Evolutionary conservation across 371 early-diverging fungal genomes (phyloP).

Genomic region (Mucor circinelloides): DNA sequence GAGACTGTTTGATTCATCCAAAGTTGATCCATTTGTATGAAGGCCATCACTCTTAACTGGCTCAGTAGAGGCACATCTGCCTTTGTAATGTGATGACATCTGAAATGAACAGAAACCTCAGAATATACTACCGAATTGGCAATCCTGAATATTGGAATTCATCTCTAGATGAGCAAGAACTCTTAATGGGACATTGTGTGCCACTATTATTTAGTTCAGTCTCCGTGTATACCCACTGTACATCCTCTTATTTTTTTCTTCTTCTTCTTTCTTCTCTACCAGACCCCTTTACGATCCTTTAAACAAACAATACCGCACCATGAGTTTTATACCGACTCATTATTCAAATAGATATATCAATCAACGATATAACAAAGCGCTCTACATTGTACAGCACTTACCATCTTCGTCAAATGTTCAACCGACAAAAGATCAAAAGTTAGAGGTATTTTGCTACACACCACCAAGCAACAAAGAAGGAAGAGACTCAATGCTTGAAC

Average conservation of each 20-base stretch:
- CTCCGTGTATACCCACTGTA: neutral
- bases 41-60: no score
- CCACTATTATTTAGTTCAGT: neutral
- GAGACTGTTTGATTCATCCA: no score
- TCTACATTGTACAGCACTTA: conserved; percentile 49
- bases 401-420: conserved; percentile 49
- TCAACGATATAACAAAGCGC: conserved; percentile 42
- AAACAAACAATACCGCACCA: neutral
- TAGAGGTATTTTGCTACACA: conserved; percentile 31
- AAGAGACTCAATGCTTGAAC: neutral
- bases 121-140: no score
- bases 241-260: neutral
- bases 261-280: neutral
- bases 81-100: no score
- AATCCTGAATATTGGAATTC: no score
- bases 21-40: no score
- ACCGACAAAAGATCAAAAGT: conserved; percentile 51
- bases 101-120: no score
- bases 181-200: no score
- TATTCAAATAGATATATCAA: conserved; percentile 35
- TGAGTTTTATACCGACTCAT: conserved; percentile 10
- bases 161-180: no score
- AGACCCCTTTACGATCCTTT: neutral
- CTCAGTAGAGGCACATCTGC: no score
- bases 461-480: neutral